A percentile compares a stretch with the other conserved stretches of the same genome.
Evolutionary conservation across 23 red algal species (phyloP).

Genomic region (Cyanidioschyzon merolae): DNA sequence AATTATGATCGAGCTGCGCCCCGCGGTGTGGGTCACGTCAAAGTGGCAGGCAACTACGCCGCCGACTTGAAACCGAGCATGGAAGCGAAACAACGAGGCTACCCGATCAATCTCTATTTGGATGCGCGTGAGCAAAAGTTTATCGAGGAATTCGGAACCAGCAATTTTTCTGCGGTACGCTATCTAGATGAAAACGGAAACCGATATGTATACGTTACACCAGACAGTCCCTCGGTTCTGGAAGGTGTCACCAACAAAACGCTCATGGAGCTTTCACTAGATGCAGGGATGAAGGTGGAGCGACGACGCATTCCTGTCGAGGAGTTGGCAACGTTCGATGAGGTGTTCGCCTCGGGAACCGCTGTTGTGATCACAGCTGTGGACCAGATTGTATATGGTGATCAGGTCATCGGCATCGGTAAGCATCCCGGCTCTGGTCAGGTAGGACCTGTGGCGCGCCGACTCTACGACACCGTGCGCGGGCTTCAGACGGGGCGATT

Average conservation of each 20-base stretch:
- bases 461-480: constrained; percentile 58
- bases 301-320: constrained; percentile 49
- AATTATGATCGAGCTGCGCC: constrained; percentile 83
- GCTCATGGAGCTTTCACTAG: constrained; percentile 62
- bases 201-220: constrained; percentile 65
- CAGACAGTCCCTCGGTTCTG: constrained; percentile 51
- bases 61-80: constrained; percentile 83
- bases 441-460: constrained; percentile 30
- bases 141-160: constrained; percentile 94
- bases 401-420: constrained; percentile 36
- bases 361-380: constrained; percentile 96
- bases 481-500: constrained; percentile 38
- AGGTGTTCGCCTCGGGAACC: constrained; percentile 81
- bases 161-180: constrained; percentile 67
- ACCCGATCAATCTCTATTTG: constrained; percentile 91
- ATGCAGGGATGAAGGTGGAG: constrained; percentile 63
- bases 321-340: constrained; percentile 62
- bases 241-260: constrained; percentile 82
- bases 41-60: constrained; percentile 92
- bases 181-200: constrained; percentile 21
- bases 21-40: constrained; percentile 76
- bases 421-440: constrained; percentile 2
- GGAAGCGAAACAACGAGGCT: constrained; percentile 56
- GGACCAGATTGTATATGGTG: constrained; percentile 41
- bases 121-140: constrained; percentile 49